A percentile compares a stretch with the other conserved stretches of the same genome.
Evolutionary conservation across 2,329 filamentous ascomycete genomes (phyloP).

Genomic region (Penicillium sp.): DNA sequence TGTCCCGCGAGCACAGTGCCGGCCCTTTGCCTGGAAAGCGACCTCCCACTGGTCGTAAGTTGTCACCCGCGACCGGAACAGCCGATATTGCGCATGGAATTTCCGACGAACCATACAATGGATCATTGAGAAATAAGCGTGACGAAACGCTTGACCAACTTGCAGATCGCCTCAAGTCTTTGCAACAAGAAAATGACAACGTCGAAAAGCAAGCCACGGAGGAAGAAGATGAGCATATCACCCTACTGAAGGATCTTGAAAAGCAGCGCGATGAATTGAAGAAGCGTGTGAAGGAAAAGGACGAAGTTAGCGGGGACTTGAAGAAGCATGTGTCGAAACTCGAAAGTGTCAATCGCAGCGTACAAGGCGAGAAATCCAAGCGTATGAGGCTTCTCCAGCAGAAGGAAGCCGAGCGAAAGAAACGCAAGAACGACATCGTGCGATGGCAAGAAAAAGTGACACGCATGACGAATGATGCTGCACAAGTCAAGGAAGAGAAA

Average conservation of each 20-base stretch:
- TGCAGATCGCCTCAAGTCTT: constrained; percentile 77
- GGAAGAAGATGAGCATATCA: constrained; percentile 72
- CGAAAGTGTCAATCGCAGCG: constrained; percentile 78
- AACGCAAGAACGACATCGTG: constrained; percentile 62
- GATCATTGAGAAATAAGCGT: constrained; percentile 54
- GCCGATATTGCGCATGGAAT: constrained; percentile 45
- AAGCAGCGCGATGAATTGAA: constrained; percentile 80
- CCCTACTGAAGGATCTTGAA: constrained; percentile 68
- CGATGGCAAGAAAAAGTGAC: constrained; percentile 61
- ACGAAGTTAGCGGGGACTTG: constrained; percentile 83
- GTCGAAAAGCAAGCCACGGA: constrained; percentile 67
- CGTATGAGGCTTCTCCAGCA: constrained; percentile 69
- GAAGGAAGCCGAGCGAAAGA: constrained; percentile 64
- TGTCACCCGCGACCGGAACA: constrained; percentile 69
- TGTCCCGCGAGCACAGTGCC: constrained; percentile 68
- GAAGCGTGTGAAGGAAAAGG: constrained; percentile 81
- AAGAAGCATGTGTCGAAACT: constrained; percentile 79
- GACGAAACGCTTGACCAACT: constrained; percentile 75
- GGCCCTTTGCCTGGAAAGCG: constrained; percentile 61
- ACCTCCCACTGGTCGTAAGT: constrained; percentile 72
- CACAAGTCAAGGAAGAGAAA: constrained; percentile 50
- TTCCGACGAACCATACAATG: constrained; percentile 44
- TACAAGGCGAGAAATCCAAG: constrained; percentile 77
- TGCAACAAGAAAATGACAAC: constrained; percentile 83
- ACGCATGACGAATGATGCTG: constrained; percentile 56